phyloP scores from a whole-genome alignment of 495 filamentous ascomycete genomes.

The Friedmanniomyces endolithicus region DNA sequence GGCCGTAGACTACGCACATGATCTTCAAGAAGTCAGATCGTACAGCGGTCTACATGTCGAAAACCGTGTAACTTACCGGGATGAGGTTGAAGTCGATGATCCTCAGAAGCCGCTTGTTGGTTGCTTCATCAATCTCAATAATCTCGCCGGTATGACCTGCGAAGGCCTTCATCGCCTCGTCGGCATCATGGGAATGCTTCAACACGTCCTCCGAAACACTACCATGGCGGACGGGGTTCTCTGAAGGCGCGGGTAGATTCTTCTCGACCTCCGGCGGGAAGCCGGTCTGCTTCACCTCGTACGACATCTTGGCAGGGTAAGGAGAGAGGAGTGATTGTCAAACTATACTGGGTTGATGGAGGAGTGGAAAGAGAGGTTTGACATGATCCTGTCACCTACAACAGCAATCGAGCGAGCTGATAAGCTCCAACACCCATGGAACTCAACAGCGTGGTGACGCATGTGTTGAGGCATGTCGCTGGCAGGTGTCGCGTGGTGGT shows the following conservation, averaged over 20 bases:
- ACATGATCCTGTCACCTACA: not conserved
- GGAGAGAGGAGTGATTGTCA: not conserved
- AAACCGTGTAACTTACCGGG: constrained; percentile 18
- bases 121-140: constrained; percentile 42
- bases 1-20: constrained; percentile 18
- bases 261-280: constrained; percentile 14
- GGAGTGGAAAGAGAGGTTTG: not conserved
- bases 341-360: not conserved
- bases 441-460: not conserved
- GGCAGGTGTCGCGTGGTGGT: not conserved
- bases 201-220: constrained; percentile 29
- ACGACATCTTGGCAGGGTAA: constrained; percentile 2
- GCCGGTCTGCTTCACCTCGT: constrained; percentile 9
- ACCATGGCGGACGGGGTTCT: constrained; percentile 21
- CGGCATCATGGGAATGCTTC: constrained; percentile 46
- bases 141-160: constrained; percentile 36
- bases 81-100: constrained; percentile 33
- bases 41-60: not conserved
- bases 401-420: not conserved
- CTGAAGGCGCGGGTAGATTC: constrained; percentile 6
- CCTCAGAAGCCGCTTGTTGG: constrained; percentile 35
- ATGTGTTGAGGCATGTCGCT: not conserved
- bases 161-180: constrained; percentile 49
- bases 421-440: not conserved
- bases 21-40: not conserved